Evolutionary conservation across 139 green algal genomes (phyloP).

Genomic region (Tetratostichococcus sp.): DNA sequence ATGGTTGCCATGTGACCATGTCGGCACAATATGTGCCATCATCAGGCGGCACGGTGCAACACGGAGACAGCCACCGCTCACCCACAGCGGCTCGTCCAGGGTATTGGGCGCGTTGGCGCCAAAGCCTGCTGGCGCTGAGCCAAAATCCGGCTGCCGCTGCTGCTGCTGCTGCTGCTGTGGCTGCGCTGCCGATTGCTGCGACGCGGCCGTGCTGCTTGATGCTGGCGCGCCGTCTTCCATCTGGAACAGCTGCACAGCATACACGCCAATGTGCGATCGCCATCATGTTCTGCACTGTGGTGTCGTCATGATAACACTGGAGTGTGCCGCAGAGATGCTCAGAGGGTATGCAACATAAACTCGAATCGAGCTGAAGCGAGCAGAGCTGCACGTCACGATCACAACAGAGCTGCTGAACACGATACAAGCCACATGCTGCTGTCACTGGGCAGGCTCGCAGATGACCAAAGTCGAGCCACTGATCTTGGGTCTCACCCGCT

Average conservation of each 20-base stretch:
- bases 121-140: neutral
- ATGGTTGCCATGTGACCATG: too few relatives aligned
- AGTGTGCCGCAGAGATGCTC: neutral
- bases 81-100: conserved; percentile 85
- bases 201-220: neutral
- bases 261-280: neutral
- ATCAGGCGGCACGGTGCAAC: too few relatives aligned
- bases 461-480: neutral
- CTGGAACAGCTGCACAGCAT: conserved; percentile 7
- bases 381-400: too few relatives aligned
- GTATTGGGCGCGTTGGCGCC: conserved; percentile 51
- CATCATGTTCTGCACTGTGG: too few relatives aligned
- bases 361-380: too few relatives aligned
- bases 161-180: neutral
- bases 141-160: neutral
- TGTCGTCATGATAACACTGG: neutral
- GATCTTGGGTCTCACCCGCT: neutral
- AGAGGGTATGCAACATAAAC: too few relatives aligned
- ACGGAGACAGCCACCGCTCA: conserved; percentile 61
- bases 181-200: neutral
- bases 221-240: neutral
- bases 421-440: too few relatives aligned
- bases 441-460: too few relatives aligned
- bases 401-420: too few relatives aligned
- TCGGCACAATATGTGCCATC: too few relatives aligned